Conservation (phyloP, 495 filamentous ascomycete genomes). For the Podospora pseudopauciseta region DNA sequence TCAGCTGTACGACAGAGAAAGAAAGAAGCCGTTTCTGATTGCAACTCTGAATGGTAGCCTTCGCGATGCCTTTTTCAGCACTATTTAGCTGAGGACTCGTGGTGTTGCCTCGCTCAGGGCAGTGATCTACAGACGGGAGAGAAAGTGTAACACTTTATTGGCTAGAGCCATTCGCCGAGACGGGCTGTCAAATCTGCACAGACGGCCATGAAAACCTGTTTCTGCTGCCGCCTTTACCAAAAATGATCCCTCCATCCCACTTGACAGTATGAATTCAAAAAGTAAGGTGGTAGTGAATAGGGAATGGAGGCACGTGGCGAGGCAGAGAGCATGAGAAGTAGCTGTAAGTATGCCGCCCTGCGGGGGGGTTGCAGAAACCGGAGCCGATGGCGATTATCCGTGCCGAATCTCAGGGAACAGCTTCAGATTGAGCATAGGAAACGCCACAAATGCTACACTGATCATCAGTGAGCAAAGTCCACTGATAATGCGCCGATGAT, state of each 20-base stretch:
- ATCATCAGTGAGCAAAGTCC: neutral
- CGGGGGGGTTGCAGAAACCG: neutral
- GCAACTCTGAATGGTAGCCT: neutral
- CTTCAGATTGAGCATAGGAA: neutral
- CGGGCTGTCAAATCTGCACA: neutral
- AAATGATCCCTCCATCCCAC: neutral
- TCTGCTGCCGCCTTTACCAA: neutral
- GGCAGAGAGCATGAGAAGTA: neutral
- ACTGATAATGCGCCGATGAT: no score
- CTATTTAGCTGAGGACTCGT: neutral
- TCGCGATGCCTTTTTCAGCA: neutral
- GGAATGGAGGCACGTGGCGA: neutral
- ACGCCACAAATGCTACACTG: neutral
- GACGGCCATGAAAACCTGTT: neutral
- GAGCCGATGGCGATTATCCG: neutral
- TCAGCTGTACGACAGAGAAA: neutral
- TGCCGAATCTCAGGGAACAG: neutral
- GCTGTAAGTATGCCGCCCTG: neutral
- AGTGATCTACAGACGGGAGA: neutral
- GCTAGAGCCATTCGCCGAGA: neutral
- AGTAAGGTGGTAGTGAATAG: neutral
- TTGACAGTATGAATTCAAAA: neutral
- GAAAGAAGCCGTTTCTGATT: neutral
- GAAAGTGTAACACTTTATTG: neutral
- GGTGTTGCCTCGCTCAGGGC: neutral